Percentiles rank a stretch among this genome's conserved stretches.
These are phyloP conservation scores for Sporothrix phasma DNA, from an alignment of 2,329 filamentous ascomycete genomes.

Conservation along the genomic window DNA sequence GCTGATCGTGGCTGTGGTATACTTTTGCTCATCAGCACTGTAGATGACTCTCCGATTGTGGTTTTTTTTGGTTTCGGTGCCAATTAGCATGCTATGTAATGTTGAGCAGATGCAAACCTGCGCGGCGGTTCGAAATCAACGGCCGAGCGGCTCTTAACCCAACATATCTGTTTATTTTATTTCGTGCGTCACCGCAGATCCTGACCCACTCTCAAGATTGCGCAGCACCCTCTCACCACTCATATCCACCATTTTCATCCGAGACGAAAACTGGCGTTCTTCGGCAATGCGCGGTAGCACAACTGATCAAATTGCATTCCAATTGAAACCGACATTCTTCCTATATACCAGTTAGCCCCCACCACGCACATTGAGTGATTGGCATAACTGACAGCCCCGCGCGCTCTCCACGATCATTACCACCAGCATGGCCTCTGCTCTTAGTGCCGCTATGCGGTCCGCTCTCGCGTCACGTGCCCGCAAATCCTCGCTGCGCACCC, in stretches of 20 bases:
- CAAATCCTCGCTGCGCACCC: constrained; percentile 5
- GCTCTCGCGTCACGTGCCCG: not conserved
- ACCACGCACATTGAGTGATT: not conserved
- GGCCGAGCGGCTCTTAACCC: too few species aligned
- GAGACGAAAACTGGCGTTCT: not conserved
- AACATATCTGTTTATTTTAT: too few species aligned
- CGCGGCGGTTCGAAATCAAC: too few species aligned
- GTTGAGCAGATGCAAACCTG: too few species aligned
- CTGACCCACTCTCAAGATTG: not conserved
- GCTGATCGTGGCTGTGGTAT: not conserved
- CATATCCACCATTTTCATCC: not conserved
- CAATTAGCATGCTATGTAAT: too few species aligned
- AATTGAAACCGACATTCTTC: too few species aligned
- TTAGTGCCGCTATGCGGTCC: not conserved
- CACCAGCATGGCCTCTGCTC: not conserved
- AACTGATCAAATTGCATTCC: not conserved
- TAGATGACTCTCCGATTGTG: too few species aligned
- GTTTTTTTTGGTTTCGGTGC: too few species aligned
- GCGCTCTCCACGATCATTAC: not conserved
- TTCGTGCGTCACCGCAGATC: not conserved
- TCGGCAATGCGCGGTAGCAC: not conserved
- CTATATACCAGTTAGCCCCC: not conserved
- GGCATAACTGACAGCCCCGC: too few species aligned
- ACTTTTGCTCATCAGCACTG: not conserved
- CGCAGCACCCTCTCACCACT: not conserved